Evolutionary conservation across 441 rosid species (phyloP), one percentile per base, ranked within the genome.

Genomic region (Lepidium campestre): DNA sequence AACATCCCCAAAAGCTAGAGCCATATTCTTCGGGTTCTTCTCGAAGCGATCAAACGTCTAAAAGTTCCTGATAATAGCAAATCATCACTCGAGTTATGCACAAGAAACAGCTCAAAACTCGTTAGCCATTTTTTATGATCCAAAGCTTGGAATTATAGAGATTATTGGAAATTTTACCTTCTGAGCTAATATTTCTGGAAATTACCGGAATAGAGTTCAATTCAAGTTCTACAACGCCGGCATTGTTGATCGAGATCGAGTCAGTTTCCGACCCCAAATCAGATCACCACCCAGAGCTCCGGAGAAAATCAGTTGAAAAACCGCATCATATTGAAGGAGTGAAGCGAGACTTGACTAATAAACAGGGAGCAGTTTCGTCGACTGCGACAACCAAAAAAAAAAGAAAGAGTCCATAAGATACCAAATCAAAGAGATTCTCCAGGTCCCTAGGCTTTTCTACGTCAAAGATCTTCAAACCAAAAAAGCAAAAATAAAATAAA

Each of bases 1-100:
- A 19, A 91, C 68, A 58, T 87, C 97, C 54, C 99, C 99, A 3
- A 29, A 29, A 29, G 34, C 34, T 29, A 29, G 34, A 29, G 34
- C 34, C 34, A 29, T 29, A 7, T 29, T 29, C 34, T 29, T 29
- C 34, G 2, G 2, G 2, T 29, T 74, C 56, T 55, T 23, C 57
- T 40, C 19, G 31, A 27, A 27, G 31, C 45, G 41, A 49, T 69
- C 40, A 47, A 17, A 13, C 0, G 13, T 10, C 11, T 4, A 14
- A 42, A 10, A 37, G 35, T 60, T 53, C 57, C 65, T 71, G 54
- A 3, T 13, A 3, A 14, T 19, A 41, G 34, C 10, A 13, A 64
- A 37, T 49, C 58, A 50, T 37, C 27, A 63, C 25, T 62, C 12
- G 18, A 40, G 18, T 31, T 31, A 60, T 14, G n/a, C 20, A 6